Percentiles rank a stretch among this genome's conserved stretches.
These are phyloP conservation scores for Peronosclerospora sorghi DNA, from an alignment of 352 stramenopile species.

Conservation along the genomic window DNA sequence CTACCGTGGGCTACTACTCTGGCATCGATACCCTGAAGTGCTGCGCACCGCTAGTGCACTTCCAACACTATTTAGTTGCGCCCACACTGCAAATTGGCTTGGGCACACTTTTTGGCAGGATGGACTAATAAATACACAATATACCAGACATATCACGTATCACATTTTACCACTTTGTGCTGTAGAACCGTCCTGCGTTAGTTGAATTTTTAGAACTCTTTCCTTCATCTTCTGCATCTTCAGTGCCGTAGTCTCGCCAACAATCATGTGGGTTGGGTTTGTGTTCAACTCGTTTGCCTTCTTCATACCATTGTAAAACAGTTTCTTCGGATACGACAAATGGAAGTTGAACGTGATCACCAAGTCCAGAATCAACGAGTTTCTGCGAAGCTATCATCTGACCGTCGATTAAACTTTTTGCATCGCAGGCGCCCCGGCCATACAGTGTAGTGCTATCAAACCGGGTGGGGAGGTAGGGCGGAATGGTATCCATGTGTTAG, in stretches of 20 bases:
- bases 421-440: conserved; percentile 71
- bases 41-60: no score
- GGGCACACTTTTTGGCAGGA: no score
- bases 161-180: conserved; percentile 66
- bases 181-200: conserved; percentile 57
- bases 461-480: conserved; percentile 50
- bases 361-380: conserved; percentile 43
- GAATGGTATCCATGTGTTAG: conserved; percentile 81
- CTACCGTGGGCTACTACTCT: no score
- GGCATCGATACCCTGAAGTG: no score
- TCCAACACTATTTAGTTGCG: no score
- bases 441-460: conserved; percentile 56
- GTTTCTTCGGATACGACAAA: conserved; percentile 85
- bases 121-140: no score
- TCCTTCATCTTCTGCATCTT: conserved; percentile 83
- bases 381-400: conserved; percentile 74
- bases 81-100: no score
- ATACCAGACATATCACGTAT: no score
- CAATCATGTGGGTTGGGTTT: conserved; percentile 55
- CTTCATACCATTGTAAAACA: conserved; percentile 82
- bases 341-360: conserved; percentile 54
- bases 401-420: conserved; percentile 71
- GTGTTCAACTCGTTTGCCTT: conserved; percentile 74
- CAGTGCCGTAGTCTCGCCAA: conserved; percentile 62
- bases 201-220: conserved; percentile 75